Conservation (phyloP, 345 rosid species). For the Laguncularia racemosa region DNA sequence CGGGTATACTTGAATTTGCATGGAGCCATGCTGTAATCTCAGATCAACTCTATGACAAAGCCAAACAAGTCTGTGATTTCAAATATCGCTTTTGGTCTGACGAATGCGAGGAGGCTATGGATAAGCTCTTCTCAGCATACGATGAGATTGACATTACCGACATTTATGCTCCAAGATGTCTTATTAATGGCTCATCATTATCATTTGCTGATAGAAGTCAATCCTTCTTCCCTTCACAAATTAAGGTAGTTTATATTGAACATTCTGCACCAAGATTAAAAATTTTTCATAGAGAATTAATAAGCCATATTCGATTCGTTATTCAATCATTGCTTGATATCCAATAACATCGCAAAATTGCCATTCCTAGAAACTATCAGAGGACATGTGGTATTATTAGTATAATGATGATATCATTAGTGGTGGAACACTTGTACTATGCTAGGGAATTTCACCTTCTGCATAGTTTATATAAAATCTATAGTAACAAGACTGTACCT, state of each 20-base stretch:
- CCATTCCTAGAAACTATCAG: too few relatives aligned
- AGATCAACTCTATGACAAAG: not conserved
- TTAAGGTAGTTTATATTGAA: not conserved
- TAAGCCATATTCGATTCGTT: too few relatives aligned
- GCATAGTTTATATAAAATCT: too few relatives aligned
- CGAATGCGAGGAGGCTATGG: not conserved
- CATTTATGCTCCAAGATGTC: constrained; percentile 7
- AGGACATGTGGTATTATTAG: too few relatives aligned
- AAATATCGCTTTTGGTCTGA: not conserved
- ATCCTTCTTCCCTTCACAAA: not conserved
- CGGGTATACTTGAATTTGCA: constrained; percentile 5
- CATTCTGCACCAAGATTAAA: too few relatives aligned
- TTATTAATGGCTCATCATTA: not conserved
- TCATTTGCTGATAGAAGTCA: not conserved
- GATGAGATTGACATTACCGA: constrained; percentile 2
- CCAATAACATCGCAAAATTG: too few relatives aligned
- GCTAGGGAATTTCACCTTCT: too few relatives aligned
- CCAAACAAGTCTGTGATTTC: constrained; percentile 3
- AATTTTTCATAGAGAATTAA: too few relatives aligned
- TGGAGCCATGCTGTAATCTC: constrained; percentile 10
- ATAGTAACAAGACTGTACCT: too few relatives aligned
- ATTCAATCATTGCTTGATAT: too few relatives aligned
- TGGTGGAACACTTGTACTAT: too few relatives aligned
- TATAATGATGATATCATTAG: too few relatives aligned
- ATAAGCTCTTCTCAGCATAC: not conserved